A percentile compares a stretch with the other conserved stretches of the same genome.
These are phyloP conservation scores for Acidomyces sp. DNA, from an alignment of 495 filamentous ascomycete genomes.

Conservation along the genomic window DNA sequence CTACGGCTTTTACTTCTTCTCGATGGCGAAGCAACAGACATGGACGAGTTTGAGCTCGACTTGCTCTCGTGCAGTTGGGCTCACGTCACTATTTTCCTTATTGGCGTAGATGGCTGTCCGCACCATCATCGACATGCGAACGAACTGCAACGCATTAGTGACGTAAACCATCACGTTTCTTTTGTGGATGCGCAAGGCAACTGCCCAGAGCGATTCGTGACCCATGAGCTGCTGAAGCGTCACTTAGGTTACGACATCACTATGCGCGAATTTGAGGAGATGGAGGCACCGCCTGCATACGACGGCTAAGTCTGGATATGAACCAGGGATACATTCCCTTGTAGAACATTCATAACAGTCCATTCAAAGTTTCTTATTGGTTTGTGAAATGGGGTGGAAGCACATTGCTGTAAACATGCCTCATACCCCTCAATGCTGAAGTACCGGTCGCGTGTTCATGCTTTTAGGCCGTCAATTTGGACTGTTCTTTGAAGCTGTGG, in stretches of 20 bases:
- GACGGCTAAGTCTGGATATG: slow-evolving; percentile 10
- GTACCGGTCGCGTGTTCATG: too few species aligned
- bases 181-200: slow-evolving; percentile 40
- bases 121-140: slow-evolving; percentile 39
- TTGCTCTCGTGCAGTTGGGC: slow-evolving; percentile 36
- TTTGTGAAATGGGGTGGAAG: too few species aligned
- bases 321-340: too few species aligned
- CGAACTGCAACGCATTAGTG: slow-evolving; percentile 35
- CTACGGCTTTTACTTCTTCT: slow-evolving; percentile 34
- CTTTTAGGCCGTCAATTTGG: too few species aligned
- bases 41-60: slow-evolving; percentile 40
- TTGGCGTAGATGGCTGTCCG: slow-evolving; percentile 37
- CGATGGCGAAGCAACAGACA: slow-evolving; percentile 36
- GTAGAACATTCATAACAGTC: too few species aligned
- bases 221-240: slow-evolving; percentile 37
- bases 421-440: too few species aligned
- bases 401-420: too few species aligned
- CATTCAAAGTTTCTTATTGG: too few species aligned
- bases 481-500: too few species aligned
- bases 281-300: slow-evolving; percentile 18
- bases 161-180: slow-evolving; percentile 36
- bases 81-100: slow-evolving; percentile 38
- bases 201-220: slow-evolving; percentile 34
- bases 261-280: slow-evolving; percentile 33
- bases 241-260: slow-evolving; percentile 36